Percentiles rank a stretch among this genome's conserved stretches.
Conservation (phyloP, 1,284 basidiomycete species). For the Ustanciosporium gigantosporum region DNA sequence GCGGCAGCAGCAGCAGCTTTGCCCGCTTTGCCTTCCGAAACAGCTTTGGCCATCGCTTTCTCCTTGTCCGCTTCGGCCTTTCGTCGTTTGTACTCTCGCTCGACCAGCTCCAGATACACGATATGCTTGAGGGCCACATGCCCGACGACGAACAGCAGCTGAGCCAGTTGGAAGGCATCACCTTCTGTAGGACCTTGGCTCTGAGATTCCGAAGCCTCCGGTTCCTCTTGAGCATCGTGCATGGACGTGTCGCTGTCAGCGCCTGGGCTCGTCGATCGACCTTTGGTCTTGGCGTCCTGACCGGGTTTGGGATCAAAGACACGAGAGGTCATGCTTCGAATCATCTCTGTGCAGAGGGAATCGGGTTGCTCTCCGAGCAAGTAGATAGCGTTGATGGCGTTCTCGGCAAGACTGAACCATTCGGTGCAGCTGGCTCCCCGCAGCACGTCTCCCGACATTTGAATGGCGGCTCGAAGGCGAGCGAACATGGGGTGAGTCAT, state of each 20-base stretch:
- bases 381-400: slow-evolving; percentile 94
- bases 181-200: slow-evolving; percentile 17
- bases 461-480: slow-evolving; percentile 72
- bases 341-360: slow-evolving; percentile 76
- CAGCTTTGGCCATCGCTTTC: slow-evolving; percentile 42
- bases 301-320: slow-evolving; percentile 68
- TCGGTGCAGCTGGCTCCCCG: slow-evolving; percentile 32
- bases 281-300: neutral
- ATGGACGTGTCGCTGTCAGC: slow-evolving; percentile 27
- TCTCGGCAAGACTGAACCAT: slow-evolving; percentile 88
- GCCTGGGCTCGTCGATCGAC: neutral
- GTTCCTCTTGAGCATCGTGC: slow-evolving; percentile 18
- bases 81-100: slow-evolving; percentile 92
- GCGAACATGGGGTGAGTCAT: slow-evolving; percentile 87
- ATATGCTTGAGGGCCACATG: slow-evolving; percentile 98
- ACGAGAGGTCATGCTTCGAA: slow-evolving; percentile 76
- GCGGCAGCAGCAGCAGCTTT: slow-evolving; percentile 63
- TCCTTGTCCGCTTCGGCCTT: slow-evolving; percentile 80
- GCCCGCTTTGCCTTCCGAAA: slow-evolving; percentile 42
- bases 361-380: slow-evolving; percentile 92
- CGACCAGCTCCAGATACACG: slow-evolving; percentile 93
- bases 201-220: slow-evolving; percentile 1
- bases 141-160: slow-evolving; percentile 89
- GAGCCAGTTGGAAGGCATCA: slow-evolving; percentile 78
- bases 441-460: slow-evolving; percentile 28